Base-by-base conservation (phyloP, 352 stramenopile genomes). In the Globisporangium viniferum region DNA sequence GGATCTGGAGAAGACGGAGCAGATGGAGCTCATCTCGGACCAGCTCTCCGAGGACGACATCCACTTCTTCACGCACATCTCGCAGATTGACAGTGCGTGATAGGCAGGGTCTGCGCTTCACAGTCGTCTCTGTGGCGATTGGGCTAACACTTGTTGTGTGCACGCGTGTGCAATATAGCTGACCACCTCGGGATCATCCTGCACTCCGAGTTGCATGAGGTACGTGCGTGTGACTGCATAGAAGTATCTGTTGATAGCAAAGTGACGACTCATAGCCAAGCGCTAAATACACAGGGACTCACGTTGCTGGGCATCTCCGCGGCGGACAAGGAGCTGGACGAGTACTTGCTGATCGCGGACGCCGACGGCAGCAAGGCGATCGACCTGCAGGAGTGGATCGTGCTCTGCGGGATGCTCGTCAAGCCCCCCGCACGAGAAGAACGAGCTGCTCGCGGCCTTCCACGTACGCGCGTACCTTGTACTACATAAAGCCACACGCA, bases 281-380 rank as follows among this genome's bases (percentile, higher is more conserved):
- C 36, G 3, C 36, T 44, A 14, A 44, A 18, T 44, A 14, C 36
- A 24, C 46, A 85, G 78, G 82, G 74, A 18, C 71, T 90, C 2
- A 89, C 73, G 6, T 59, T 89, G 33, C 64, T 90, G 5, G 82
- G 82, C 6, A 86, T 90, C 35, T 81, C 78, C 15, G 74, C 77
- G 15, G 85, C 78, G 2, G 80, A 90, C 69, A 88, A 89, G 64
- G 82, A 89, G 44, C 79, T 90, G 20, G 78, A 90, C 57, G 81
- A 90, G 59, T 88, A 88, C 51, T 64, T 90, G 62, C 74, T 88
- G 46, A 75, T 90, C 27, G 81, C 81, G 6, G 81, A 90, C 51
- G 81, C 81, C 29, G 81, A 88, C 41, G 79, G 74, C 33, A 90
- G 81, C 73, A 90, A 90, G 48, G 81, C 79, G 2, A 88, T 90